phyloP scores from a whole-genome alignment of 1,139 yeast genomes.

The Meyerozyma sp. region DNA sequence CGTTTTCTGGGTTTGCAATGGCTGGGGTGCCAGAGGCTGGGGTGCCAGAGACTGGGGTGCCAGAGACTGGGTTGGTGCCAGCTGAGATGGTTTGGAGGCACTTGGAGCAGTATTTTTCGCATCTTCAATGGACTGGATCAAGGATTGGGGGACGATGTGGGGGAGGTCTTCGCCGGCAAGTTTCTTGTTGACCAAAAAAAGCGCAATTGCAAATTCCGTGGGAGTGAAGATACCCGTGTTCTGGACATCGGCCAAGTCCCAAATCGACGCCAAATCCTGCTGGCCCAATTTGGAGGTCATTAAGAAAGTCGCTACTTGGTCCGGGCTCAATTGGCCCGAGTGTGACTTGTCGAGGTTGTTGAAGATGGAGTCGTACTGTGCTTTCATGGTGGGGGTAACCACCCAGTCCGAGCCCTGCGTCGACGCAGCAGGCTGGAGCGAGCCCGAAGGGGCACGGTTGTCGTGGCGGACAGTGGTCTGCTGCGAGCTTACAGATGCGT shows the following conservation, averaged over 20 bases:
- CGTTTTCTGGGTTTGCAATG: slow-evolving; percentile 33
- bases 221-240: slow-evolving; percentile 79
- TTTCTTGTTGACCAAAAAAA: slow-evolving; percentile 84
- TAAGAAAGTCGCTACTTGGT: slow-evolving; percentile 83
- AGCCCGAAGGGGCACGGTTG: slow-evolving; percentile 8
- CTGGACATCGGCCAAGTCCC: slow-evolving; percentile 93
- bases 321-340: slow-evolving; percentile 62
- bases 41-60: slow-evolving; percentile 5
- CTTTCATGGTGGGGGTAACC: slow-evolving; percentile 62
- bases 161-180: slow-evolving; percentile 78
- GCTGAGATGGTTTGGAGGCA: slow-evolving; percentile 5
- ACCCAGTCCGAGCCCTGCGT: slow-evolving; percentile 49
- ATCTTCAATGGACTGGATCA: slow-evolving; percentile 33
- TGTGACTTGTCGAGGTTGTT: slow-evolving; percentile 65
- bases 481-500: slow-evolving; percentile 50
- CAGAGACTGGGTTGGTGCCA: slow-evolving; percentile 5
- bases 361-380: slow-evolving; percentile 76
- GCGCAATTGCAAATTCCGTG: slow-evolving; percentile 86
- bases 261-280: slow-evolving; percentile 78
- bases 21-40: slow-evolving; percentile 7
- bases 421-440: slow-evolving; percentile 4
- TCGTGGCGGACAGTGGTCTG: slow-evolving; percentile 35
- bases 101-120: neutral
- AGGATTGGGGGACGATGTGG: slow-evolving; percentile 52
- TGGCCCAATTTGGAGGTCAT: slow-evolving; percentile 84